A percentile compares a stretch with the other conserved stretches of the same genome.
phyloP scores from a whole-genome alignment of 2,329 filamentous ascomycete genomes.

The Hymenoscyphus fraxineus region DNA sequence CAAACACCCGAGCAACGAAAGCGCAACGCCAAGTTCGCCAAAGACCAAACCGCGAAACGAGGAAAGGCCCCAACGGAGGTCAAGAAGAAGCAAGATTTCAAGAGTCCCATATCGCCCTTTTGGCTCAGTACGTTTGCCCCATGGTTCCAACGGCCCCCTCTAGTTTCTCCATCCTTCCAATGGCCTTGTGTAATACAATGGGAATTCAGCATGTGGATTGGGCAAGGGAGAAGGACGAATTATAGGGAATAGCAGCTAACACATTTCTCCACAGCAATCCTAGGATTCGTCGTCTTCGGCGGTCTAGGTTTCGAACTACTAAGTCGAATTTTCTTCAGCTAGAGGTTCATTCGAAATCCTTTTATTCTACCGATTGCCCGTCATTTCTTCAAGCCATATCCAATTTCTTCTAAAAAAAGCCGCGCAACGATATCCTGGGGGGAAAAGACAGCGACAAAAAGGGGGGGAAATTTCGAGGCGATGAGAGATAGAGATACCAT shows the following conservation, averaged over 20 bases:
- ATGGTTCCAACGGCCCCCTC: not conserved
- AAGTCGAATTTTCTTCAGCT: constrained; percentile 35
- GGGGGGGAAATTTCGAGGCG: no score
- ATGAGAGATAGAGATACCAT: no score
- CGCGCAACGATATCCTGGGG: not conserved
- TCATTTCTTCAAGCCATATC: no score
- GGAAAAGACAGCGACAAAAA: not conserved
- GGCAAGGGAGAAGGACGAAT: not conserved
- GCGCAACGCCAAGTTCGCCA: constrained; percentile 74
- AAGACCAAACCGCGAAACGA: constrained; percentile 67
- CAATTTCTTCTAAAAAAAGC: not conserved
- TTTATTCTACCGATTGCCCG: not conserved
- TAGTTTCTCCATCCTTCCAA: not conserved
- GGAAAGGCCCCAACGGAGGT: constrained; percentile 67
- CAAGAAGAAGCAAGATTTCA: constrained; percentile 52
- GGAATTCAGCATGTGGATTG: not conserved
- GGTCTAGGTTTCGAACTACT: constrained; percentile 38
- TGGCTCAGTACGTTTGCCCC: constrained; percentile 54
- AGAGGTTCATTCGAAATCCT: not conserved
- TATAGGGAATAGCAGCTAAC: not conserved
- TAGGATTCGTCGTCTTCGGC: constrained; percentile 35
- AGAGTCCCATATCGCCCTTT: constrained; percentile 58
- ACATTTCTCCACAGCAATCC: constrained; percentile 21
- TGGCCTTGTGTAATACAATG: not conserved
- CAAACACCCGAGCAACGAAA: constrained; percentile 83